Evolutionary conservation across 345 rosid genomes (phyloP).

Genomic region (Diplotaxis tenuifolia): DNA sequence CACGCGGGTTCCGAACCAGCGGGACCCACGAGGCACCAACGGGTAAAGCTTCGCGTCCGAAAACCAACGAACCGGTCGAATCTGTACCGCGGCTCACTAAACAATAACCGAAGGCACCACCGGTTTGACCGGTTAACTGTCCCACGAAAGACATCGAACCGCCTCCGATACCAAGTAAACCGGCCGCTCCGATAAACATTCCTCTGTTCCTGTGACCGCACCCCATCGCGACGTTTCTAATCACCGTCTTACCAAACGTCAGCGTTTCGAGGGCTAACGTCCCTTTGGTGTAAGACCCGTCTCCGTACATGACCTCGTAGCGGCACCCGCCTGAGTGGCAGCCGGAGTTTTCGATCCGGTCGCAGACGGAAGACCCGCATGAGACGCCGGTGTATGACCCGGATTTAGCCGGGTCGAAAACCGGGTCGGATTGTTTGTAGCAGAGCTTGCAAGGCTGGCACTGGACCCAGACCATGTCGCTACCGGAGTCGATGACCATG

Average conservation of each 20-base stretch:
- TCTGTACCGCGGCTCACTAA: conserved; percentile 68
- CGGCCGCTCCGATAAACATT: conserved; percentile 95
- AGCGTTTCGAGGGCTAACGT: conserved; percentile 85
- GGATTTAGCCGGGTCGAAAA: conserved; percentile 80
- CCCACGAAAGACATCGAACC: conserved; percentile 89
- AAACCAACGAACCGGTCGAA: conserved; percentile 68
- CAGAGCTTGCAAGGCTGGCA: conserved; percentile 91
- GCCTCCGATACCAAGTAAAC: conserved; percentile 84
- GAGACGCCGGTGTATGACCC: conserved; percentile 72
- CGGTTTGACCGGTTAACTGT: conserved; percentile 82
- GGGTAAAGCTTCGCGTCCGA: conserved; percentile 78
- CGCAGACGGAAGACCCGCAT: conserved; percentile 74
- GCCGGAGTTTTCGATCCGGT: conserved; percentile 66
- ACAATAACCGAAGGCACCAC: conserved; percentile 90
- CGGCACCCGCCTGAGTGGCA: conserved; percentile 78
- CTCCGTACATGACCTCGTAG: conserved; percentile 91
- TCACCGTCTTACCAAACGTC: conserved; percentile 57
- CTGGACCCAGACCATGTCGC: conserved; percentile 98
- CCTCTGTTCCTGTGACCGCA: conserved; percentile 91
- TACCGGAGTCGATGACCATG: conserved; percentile 92
- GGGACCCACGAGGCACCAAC: conserved; percentile 96
- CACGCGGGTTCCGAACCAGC: conserved; percentile 64
- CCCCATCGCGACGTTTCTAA: conserved; percentile 79
- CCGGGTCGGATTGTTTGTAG: conserved; percentile 87
- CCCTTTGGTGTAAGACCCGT: conserved; percentile 92